A percentile compares a stretch with the other conserved stretches of the same genome.
Evolutionary conservation across 768 basidiomycete genomes (phyloP).

Genomic region (Heimioporus sp.): DNA sequence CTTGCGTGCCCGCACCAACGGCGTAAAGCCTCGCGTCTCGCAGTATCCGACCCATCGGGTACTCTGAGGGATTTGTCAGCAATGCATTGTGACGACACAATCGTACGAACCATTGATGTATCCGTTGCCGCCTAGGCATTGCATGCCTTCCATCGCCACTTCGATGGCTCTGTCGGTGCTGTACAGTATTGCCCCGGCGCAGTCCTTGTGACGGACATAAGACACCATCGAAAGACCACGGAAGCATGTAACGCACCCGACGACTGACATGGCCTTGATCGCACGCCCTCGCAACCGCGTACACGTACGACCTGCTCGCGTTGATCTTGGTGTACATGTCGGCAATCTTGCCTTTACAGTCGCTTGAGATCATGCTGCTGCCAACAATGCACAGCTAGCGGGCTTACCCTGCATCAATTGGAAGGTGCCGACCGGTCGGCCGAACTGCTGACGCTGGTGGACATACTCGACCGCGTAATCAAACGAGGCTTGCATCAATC

Average conservation of each 20-base stretch:
- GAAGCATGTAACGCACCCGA: slow-evolving; percentile 46
- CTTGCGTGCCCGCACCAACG: slow-evolving; percentile 96
- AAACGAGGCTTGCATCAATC: slow-evolving; percentile 92
- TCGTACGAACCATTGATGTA: slow-evolving; percentile 80
- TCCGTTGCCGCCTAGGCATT: slow-evolving; percentile 92
- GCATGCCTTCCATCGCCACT: slow-evolving; percentile 88
- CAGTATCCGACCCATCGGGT: slow-evolving; percentile 83
- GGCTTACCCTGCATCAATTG: slow-evolving; percentile 90
- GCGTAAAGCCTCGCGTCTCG: slow-evolving; percentile 88
- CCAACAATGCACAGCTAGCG: neutral
- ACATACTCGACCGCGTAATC: slow-evolving; percentile 86
- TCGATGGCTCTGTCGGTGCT: slow-evolving; percentile 91
- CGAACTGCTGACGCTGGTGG: slow-evolving; percentile 93
- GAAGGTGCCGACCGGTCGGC: slow-evolving; percentile 82
- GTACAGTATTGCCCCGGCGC: slow-evolving; percentile 92
- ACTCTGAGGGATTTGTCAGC: slow-evolving; percentile 52
- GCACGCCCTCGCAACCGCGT: slow-evolving; percentile 88
- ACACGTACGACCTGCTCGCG: slow-evolving; percentile 87
- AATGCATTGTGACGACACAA: neutral
- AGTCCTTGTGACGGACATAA: slow-evolving; percentile 61
- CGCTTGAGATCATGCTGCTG: neutral
- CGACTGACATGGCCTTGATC: slow-evolving; percentile 78
- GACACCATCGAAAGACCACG: neutral
- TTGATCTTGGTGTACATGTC: slow-evolving; percentile 96
- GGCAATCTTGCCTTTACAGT: slow-evolving; percentile 65